Percentiles rank a stretch among this genome's conserved stretches.
Evolutionary conservation across 257 asterid species (phyloP).

Genomic region (Ligustrum vulgare): DNA sequence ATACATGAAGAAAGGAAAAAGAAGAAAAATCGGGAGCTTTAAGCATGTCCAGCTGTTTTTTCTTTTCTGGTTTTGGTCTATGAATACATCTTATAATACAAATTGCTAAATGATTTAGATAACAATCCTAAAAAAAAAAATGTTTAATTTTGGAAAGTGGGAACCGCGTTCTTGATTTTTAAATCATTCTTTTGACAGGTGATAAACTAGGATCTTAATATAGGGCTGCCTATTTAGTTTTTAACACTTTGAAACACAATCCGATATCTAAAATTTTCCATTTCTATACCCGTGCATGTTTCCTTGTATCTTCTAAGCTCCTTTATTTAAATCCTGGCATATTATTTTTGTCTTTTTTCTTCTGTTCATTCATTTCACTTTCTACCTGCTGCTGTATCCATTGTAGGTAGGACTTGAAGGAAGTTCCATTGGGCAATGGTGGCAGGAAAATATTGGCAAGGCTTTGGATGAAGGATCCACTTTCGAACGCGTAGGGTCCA

Average conservation of each 20-base stretch:
- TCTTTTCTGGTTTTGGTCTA: background rate
- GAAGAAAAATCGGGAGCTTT: background rate
- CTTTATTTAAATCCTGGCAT: too few species aligned
- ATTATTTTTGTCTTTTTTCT: background rate
- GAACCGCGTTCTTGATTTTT: background rate
- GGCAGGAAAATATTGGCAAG: constrained; percentile 91
- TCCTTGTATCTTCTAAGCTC: background rate
- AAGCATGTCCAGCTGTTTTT: background rate
- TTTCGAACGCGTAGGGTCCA: constrained; percentile 88
- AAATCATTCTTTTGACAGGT: background rate
- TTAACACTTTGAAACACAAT: background rate
- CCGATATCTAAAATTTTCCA: background rate
- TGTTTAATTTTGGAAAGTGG: background rate
- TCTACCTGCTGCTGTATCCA: constrained; percentile 23
- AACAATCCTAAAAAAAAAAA: background rate
- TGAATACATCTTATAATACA: background rate
- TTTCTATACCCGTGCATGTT: background rate
- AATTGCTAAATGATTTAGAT: background rate
- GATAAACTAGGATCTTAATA: background rate
- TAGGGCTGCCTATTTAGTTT: background rate
- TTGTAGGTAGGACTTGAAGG: constrained; percentile 99
- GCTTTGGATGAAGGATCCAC: constrained; percentile 72
- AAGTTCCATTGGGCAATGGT: constrained; percentile 93
- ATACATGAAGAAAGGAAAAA: background rate
- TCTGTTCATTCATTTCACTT: constrained; percentile 1